phyloP scores from a whole-genome alignment of 257 asterid genomes.

The Oldenlandia corymbosa region DNA sequence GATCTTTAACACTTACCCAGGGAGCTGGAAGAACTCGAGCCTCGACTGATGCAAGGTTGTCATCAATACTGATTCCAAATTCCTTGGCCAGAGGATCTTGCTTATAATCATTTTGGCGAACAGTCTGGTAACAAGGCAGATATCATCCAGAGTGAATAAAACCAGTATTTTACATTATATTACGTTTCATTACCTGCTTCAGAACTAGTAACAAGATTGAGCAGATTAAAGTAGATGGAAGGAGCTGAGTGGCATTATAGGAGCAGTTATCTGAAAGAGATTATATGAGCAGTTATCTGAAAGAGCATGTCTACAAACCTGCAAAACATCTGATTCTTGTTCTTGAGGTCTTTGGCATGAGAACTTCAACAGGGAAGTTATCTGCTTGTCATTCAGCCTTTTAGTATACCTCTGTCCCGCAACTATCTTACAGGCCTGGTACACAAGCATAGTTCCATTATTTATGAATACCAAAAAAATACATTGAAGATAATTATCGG shows the following conservation, averaged over 20 bases:
- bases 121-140: slow-evolving; percentile 15
- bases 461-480: not conserved
- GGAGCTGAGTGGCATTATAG: no score
- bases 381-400: slow-evolving; percentile 33
- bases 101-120: slow-evolving; percentile 27
- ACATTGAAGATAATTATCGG: not conserved
- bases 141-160: not conserved
- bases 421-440: slow-evolving; percentile 34
- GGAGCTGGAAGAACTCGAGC: slow-evolving; percentile 35
- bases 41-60: slow-evolving; percentile 26
- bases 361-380: slow-evolving; percentile 26
- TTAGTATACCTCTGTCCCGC: slow-evolving; percentile 32
- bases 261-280: not conserved
- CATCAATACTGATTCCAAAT: slow-evolving; percentile 26
- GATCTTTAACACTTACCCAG: slow-evolving; percentile 21
- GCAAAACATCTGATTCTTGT: slow-evolving; percentile 23
- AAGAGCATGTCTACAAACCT: slow-evolving; percentile 14
- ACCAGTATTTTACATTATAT: not conserved
- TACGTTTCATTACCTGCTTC: no score
- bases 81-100: slow-evolving; percentile 25
- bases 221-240: not conserved
- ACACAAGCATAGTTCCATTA: not conserved
- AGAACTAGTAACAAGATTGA: no score
- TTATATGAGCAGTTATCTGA: no score
- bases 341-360: slow-evolving; percentile 34